phyloP scores from a whole-genome alignment of 495 filamentous ascomycete genomes.

The Hypoxylon rickii region DNA sequence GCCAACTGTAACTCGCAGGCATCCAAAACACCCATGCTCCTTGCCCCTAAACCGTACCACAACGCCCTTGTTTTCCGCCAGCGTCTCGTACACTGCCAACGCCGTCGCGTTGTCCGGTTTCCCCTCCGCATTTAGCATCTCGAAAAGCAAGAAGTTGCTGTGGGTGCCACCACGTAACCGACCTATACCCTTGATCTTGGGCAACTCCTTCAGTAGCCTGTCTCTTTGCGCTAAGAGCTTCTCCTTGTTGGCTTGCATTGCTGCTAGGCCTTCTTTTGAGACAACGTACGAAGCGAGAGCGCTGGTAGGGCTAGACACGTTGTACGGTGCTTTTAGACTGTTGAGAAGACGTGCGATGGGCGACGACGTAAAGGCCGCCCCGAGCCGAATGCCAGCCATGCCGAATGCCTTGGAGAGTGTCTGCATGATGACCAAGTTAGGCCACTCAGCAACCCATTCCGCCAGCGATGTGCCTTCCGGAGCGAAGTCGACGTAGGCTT shows the following conservation, averaged over 20 bases:
- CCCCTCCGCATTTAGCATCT: conserved; percentile 76
- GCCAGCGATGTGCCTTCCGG: conserved; percentile 78
- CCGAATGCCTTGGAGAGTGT: conserved; percentile 96
- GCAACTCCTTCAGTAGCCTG: conserved; percentile 72
- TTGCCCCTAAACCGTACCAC: conserved; percentile 93
- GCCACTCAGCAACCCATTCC: conserved; percentile 91
- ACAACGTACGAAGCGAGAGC: conserved; percentile 79
- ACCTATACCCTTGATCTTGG: conserved; percentile 76
- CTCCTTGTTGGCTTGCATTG: conserved; percentile 70
- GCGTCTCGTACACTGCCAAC: conserved; percentile 73
- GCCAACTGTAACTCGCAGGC: conserved; percentile 88
- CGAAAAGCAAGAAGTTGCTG: conserved; percentile 89
- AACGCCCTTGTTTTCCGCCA: conserved; percentile 87
- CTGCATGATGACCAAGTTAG: conserved; percentile 98
- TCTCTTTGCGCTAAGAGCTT: conserved; percentile 77
- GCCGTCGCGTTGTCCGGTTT: conserved; percentile 78
- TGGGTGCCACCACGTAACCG: conserved; percentile 76
- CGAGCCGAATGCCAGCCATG: conserved; percentile 85
- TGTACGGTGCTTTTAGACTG: conserved; percentile 93
- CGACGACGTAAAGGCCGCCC: conserved; percentile 64
- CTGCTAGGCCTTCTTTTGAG: conserved; percentile 61
- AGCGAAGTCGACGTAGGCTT: conserved; percentile 96
- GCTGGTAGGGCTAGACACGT: conserved; percentile 83
- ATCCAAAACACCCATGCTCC: conserved; percentile 86
- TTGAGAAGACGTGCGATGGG: conserved; percentile 75